Base-by-base conservation (phyloP, 495 filamentous ascomycete genomes). In the Aspergillus funiculosus region DNA sequence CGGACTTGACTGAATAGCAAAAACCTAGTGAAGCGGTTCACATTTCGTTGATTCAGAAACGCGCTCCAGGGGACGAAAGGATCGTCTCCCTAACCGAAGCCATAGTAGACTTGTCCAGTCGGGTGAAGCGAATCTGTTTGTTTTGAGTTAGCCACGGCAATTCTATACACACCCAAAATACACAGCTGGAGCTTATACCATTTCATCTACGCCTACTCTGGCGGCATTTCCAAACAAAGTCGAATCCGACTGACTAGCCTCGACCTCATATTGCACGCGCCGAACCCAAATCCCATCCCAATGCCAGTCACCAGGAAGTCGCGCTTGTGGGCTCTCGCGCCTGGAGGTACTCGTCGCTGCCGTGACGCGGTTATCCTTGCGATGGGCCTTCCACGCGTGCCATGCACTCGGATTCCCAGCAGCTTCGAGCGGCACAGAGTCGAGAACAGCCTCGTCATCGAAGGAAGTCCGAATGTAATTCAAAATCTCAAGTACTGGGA, bases 211-310 rank as follows among this genome's bases (percentile, higher is more conserved):
- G 3, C 74, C 66, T n/a, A 72, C 73, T 29, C 71, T 63, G 43
- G 66, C 65, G 26, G 71, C 63, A 46, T 70, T 72, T 18, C 86
- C 87, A 69, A 78, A 95, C 36, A 95, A 60, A 11, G 83, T 83
- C 4, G 79, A 66, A 49, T 95, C 89, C 2, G 86, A 83, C 41
- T 83, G 64, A 58, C 86, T 90, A n/a, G 72, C 74, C 36, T 83
- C 74, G 18, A 94, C 76, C 21, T 85, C 85, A 60, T 79, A 81
- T 59, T 79, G 82, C 1, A 90, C 88, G 26, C 89, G 74, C 43
- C 86, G 79, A 50, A 87, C 85, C 89, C 89, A 95, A 6, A 95
- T 89, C 1, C 89, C 89, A 62, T 94, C 88, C 89, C 89, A 95
- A 60, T 90, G 91, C 89, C 89, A 95, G 47, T 92, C 85, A 10